Evolutionary conservation across 2,329 filamentous ascomycete species (phyloP).

Genomic region (Sporothrix sp.): DNA sequence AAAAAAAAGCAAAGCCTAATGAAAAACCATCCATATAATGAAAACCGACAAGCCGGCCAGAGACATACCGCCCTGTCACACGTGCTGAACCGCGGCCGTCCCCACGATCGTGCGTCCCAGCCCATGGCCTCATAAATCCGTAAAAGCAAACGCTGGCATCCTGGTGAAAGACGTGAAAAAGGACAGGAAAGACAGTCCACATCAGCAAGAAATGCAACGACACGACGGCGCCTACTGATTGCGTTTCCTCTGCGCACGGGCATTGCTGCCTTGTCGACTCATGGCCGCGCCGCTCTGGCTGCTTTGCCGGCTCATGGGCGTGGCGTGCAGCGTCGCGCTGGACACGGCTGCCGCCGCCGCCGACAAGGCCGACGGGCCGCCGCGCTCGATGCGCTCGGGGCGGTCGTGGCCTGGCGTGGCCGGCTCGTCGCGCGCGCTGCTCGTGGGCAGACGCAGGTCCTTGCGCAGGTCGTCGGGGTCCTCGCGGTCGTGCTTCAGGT

Average conservation of each 20-base stretch:
- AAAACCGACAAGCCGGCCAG: background rate
- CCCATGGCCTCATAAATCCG: background rate
- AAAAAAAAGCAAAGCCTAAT: background rate
- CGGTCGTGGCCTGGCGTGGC: conserved; percentile 21
- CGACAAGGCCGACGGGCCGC: too few relatives aligned
- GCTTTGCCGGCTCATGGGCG: conserved; percentile 47
- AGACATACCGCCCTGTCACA: background rate
- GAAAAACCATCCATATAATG: too few relatives aligned
- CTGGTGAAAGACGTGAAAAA: too few relatives aligned
- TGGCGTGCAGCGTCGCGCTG: conserved; percentile 11
- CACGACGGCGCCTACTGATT: conserved; percentile 13
- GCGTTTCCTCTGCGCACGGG: conserved; percentile 22
- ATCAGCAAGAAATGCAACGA: background rate
- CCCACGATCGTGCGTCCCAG: background rate
- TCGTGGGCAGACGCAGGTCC: conserved; percentile 39
- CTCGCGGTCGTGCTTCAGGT: conserved; percentile 33
- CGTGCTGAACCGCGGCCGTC: background rate
- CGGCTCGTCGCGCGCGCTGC: conserved; percentile 34
- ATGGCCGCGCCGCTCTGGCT: conserved; percentile 46
- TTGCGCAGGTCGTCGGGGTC: conserved; percentile 42
- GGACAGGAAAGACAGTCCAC: background rate
- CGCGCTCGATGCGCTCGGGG: too few relatives aligned
- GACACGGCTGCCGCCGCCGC: conserved; percentile 19
- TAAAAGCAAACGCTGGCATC: background rate
- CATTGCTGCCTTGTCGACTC: conserved; percentile 43